phyloP scores from a whole-genome alignment of 106 monocot genomes.

The Phalaenopsis aphrodite region DNA sequence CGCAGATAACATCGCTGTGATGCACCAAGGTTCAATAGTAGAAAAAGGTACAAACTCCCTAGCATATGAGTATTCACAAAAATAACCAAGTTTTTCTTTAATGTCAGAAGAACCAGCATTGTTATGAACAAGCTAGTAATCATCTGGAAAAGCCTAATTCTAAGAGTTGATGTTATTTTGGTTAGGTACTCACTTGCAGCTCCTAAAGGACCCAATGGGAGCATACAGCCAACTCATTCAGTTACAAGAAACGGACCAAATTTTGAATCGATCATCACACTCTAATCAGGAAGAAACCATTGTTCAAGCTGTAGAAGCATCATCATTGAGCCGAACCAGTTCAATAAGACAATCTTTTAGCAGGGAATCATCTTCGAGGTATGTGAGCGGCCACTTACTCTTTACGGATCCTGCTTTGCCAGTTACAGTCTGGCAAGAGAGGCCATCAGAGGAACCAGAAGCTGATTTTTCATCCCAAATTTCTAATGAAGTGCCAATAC shows the following conservation, averaged over 20 bases:
- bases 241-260: constrained; percentile 33
- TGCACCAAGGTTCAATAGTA: constrained; percentile 46
- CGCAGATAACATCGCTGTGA: constrained; percentile 48
- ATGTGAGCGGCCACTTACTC: constrained; percentile 24
- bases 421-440: constrained; percentile 19
- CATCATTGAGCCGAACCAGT: constrained; percentile 12
- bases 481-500: constrained; percentile 25
- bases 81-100: neutral
- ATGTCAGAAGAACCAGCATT: neutral
- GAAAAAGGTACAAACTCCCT: constrained; percentile 56
- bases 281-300: constrained; percentile 9
- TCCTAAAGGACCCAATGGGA: constrained; percentile 34
- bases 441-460: neutral
- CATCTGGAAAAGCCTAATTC: neutral
- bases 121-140: neutral
- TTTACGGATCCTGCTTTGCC: constrained; percentile 21
- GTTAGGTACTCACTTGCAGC: constrained; percentile 42
- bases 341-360: constrained; percentile 28
- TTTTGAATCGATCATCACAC: constrained; percentile 4
- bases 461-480: neutral
- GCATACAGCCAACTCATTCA: constrained; percentile 46
- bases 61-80: neutral
- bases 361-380: constrained; percentile 25
- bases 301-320: neutral
- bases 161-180: neutral